Percentiles rank a stretch among this genome's conserved stretches.
These are phyloP conservation scores for Forsythia viridissima DNA, from an alignment of 257 asterid genomes.

Conservation along the genomic window DNA sequence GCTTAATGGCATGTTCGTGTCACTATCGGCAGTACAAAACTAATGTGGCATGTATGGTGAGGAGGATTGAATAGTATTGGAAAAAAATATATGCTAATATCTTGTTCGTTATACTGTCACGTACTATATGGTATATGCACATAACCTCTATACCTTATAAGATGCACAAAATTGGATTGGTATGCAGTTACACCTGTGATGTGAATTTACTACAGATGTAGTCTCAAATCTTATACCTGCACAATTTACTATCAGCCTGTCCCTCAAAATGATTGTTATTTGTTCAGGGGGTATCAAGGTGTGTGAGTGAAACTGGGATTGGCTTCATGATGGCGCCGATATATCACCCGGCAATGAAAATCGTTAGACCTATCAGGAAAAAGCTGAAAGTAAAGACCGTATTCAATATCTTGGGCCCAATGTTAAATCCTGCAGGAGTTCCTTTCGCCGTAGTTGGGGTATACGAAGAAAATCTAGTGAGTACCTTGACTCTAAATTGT, in stretches of 20 bases:
- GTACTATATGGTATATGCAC: too few species aligned
- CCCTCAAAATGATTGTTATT: not conserved
- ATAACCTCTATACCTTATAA: not conserved
- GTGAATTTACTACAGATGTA: not conserved
- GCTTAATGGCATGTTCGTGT: not conserved
- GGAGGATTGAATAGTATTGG: not conserved
- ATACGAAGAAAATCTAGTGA: constrained; percentile 66
- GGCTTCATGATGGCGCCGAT: constrained; percentile 91
- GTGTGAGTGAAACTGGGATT: constrained; percentile 68
- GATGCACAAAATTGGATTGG: not conserved
- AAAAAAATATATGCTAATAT: not conserved
- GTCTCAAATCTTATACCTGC: not conserved
- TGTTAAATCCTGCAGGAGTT: constrained; percentile 83
- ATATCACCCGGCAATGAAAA: constrained; percentile 86
- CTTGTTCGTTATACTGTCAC: not conserved
- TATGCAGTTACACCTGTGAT: not conserved
- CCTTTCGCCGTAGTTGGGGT: constrained; percentile 85
- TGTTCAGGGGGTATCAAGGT: constrained; percentile 57
- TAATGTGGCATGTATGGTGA: not conserved
- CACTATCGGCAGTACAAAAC: not conserved
- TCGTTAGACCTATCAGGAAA: constrained; percentile 73
- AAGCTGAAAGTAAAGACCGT: constrained; percentile 78
- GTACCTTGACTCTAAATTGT: constrained; percentile 1
- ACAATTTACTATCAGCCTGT: not conserved
- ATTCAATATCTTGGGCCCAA: constrained; percentile 77